phyloP scores from a whole-genome alignment of 2,329 filamentous ascomycete species.

The Pseudocercospora musae region DNA sequence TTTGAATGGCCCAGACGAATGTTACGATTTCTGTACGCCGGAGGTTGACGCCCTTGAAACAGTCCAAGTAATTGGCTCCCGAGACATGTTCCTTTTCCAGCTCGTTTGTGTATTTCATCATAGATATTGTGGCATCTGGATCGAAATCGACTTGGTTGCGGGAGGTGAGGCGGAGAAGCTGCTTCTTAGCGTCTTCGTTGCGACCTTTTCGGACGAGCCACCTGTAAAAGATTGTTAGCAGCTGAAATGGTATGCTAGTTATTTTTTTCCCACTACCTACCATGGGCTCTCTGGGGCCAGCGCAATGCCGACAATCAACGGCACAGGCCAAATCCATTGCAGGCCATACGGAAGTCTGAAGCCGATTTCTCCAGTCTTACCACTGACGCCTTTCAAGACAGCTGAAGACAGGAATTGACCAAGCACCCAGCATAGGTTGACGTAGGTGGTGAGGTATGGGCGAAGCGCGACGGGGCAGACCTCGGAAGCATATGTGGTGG shows the following conservation, averaged over 20 bases:
- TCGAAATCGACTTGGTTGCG: constrained; percentile 66
- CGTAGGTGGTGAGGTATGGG: constrained; percentile 57
- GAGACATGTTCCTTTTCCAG: constrained; percentile 52
- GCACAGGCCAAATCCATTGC: constrained; percentile 42
- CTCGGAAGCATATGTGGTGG: constrained; percentile 64
- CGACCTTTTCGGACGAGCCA: constrained; percentile 33
- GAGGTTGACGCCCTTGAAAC: constrained; percentile 52
- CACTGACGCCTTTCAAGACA: constrained; percentile 32
- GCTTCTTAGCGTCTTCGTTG: constrained; percentile 31
- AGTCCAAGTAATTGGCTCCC: constrained; percentile 49
- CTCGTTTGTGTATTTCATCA: constrained; percentile 68
- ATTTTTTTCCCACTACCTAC: constrained; percentile 8
- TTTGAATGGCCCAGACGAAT: constrained; percentile 12
- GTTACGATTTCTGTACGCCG: constrained; percentile 43
- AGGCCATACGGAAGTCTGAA: constrained; percentile 44
- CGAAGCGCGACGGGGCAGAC: constrained; percentile 58
- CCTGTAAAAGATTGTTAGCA: not conserved
- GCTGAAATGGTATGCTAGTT: not conserved
- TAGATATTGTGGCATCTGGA: constrained; percentile 77
- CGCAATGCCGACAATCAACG: constrained; percentile 28
- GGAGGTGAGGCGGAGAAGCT: constrained; percentile 25
- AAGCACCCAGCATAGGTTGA: constrained; percentile 62
- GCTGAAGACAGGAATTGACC: constrained; percentile 54
- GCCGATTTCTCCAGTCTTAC: constrained; percentile 30
- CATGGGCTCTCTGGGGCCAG: constrained; percentile 35